Evolutionary conservation across 75 land plant species (phyloP).

Genomic region (Sequoia sempervirens): DNA sequence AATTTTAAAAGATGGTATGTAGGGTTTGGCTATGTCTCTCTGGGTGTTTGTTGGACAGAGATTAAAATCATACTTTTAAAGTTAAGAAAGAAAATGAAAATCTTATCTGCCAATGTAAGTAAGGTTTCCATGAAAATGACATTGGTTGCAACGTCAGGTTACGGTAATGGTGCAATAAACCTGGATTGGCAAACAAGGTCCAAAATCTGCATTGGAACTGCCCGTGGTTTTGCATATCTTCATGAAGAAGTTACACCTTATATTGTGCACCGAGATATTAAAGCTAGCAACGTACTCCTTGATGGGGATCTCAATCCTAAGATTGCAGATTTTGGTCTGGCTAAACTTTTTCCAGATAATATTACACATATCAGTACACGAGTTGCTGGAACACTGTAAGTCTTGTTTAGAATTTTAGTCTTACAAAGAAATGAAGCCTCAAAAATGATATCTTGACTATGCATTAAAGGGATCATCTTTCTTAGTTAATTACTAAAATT

Average conservation of each 20-base stretch:
- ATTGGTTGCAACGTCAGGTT: slow-evolving; percentile 1
- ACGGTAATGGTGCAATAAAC: not conserved
- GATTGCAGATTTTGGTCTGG: slow-evolving; percentile 73
- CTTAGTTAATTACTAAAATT: not conserved
- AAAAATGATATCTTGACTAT: not conserved
- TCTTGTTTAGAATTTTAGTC: slow-evolving; percentile 2
- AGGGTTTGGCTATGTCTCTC: not conserved
- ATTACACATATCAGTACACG: slow-evolving; percentile 66
- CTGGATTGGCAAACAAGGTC: slow-evolving; percentile 35
- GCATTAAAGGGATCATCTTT: not conserved
- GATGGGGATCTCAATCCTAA: slow-evolving; percentile 49
- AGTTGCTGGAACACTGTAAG: slow-evolving; percentile 79
- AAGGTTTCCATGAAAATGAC: not conserved
- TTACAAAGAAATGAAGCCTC: not conserved
- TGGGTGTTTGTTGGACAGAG: too few species aligned
- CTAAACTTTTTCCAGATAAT: slow-evolving; percentile 49
- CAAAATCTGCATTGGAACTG: slow-evolving; percentile 53
- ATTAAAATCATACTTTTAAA: not conserved
- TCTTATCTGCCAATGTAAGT: not conserved
- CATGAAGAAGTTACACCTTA: slow-evolving; percentile 50
- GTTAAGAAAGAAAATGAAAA: not conserved
- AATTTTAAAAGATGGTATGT: not conserved
- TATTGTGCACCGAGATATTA: slow-evolving; percentile 65
- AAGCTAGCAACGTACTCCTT: slow-evolving; percentile 64
- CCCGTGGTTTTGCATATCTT: slow-evolving; percentile 55